Base-by-base conservation (phyloP, 352 stramenopile species). In the Globisporangium carolinianum region DNA sequence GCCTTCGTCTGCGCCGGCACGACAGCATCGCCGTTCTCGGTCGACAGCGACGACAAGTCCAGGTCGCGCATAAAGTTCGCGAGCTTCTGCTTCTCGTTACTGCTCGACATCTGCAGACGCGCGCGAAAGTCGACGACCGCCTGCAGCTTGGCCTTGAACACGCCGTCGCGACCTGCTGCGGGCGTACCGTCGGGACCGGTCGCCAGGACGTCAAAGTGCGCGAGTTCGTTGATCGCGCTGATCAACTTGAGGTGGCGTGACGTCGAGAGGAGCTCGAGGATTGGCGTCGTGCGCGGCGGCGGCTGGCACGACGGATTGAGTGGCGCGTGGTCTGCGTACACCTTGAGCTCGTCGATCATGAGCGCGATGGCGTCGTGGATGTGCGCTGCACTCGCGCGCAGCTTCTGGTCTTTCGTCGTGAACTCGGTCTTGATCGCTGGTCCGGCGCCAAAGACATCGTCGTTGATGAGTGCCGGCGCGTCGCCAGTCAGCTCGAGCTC, bases 341-440 rank as follows among this genome's bases (percentile, higher is more conserved):
- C 72, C 51, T 83, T 83, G 4, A 91, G 66, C 35, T 91, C 82
- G 45, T 89, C 72, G 10, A 82, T 73, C 66, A 91, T 79, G 36
- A 91, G 51, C 8, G 73, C 57, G 6, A 91, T 68, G 0, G 82
- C 70, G 24, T 78, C 64, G 49, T 86, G 62, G 14, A 91, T 86
- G 12, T 87, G 63, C 0, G 57, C 60, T 10, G 75, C 83, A 38
- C 73, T 79, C 8, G 79, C 59, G n/a, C 82, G 78, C 15, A 92
- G 49, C 24, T 83, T 83, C 58, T 88, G 73, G 45, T 94, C 80
- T 32, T 75, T 79, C 50, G 75, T 85, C 3, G 82, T 91, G 35
- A 94, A 90, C 36, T 86, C 76, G 8, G 64, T 88, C 38, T 88
- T 86, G 48, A 94, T 91, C 35, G 63, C 76, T 6, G 82, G 82